These are phyloP conservation scores for Thalassiosira sp. DNA, from an alignment of 352 stramenopile species.

Conservation along the genomic window DNA sequence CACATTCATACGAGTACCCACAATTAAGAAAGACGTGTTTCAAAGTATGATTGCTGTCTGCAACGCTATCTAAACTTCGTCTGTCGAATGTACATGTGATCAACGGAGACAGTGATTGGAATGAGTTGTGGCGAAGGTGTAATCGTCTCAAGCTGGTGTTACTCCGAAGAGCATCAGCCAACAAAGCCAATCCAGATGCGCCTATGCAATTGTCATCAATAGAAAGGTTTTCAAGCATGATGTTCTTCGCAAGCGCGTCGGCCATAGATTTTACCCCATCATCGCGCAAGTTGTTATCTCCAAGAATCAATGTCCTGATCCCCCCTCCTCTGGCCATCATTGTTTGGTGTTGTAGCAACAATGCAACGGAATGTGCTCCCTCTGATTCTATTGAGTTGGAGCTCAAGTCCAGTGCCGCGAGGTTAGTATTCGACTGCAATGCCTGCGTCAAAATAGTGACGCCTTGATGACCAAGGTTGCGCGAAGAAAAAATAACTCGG, in stretches of 20 bases:
- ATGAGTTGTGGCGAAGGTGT: constrained; percentile 43
- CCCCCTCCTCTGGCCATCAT: constrained; percentile 19
- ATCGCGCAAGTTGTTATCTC: constrained; percentile 47
- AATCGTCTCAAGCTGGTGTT: constrained; percentile 36
- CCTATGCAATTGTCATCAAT: constrained; percentile 47
- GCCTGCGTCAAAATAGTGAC: constrained; percentile 12
- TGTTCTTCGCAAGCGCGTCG: constrained; percentile 32
- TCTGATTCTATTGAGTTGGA: constrained; percentile 37
- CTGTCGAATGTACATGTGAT: constrained; percentile 48
- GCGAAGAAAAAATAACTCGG: constrained; percentile 41
- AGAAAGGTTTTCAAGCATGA: constrained; percentile 30
- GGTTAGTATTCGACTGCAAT: constrained; percentile 27
- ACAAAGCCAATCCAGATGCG: constrained; percentile 12
- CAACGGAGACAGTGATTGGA: constrained; percentile 37
- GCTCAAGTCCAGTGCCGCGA: constrained; percentile 38
- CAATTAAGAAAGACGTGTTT: constrained; percentile 51
- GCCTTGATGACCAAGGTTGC: constrained; percentile 32
- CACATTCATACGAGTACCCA: constrained; percentile 48
- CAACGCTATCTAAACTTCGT: constrained; percentile 28
- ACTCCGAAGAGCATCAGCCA: constrained; percentile 27
- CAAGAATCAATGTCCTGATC: constrained; percentile 37
- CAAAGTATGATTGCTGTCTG: constrained; percentile 46
- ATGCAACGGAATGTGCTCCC: constrained; percentile 20
- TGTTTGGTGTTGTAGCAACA: constrained; percentile 33
- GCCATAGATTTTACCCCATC: constrained; percentile 33